Evolutionary conservation across 306 rosid species (phyloP).

Genomic region (Bauhinia variegata): DNA sequence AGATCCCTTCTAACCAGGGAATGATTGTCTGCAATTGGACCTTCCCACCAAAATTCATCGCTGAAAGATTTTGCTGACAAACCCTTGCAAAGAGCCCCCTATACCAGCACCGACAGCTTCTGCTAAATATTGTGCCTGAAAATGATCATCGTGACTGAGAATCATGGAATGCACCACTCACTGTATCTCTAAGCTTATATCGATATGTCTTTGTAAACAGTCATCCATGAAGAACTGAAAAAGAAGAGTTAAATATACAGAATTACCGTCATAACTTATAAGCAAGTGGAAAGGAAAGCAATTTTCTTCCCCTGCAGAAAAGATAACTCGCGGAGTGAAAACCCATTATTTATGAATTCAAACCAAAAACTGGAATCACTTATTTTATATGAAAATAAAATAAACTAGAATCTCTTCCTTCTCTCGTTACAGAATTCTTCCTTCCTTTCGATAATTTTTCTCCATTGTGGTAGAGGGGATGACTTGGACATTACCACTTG

Average conservation of each 20-base stretch:
- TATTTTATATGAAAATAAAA: conserved; percentile 9
- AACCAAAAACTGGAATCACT: conserved; percentile 28
- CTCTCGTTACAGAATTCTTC: neutral
- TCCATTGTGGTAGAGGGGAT: conserved; percentile 1
- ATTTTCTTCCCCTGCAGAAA: conserved; percentile 12
- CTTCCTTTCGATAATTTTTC: neutral
- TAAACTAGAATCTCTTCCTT: neutral
- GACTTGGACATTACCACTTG: neutral
- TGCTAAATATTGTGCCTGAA: conserved; percentile 82
- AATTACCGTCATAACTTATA: conserved; percentile 28
- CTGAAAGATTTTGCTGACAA: conserved; percentile 57
- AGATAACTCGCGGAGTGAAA: conserved; percentile 28
- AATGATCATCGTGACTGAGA: conserved; percentile 24
- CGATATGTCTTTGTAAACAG: conserved; percentile 76
- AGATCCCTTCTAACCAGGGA: neutral
- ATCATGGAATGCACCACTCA: conserved; percentile 27
- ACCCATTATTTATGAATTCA: conserved; percentile 10
- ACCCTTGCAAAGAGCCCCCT: conserved; percentile 76
- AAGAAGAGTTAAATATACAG: neutral
- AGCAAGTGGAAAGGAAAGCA: neutral
- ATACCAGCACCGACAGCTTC: conserved; percentile 91
- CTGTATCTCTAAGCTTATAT: conserved; percentile 36
- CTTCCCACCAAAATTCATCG: conserved; percentile 38
- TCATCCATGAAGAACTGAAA: conserved; percentile 72
- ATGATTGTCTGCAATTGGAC: conserved; percentile 16